Evolutionary conservation across 495 filamentous ascomycete genomes (phyloP).

Genomic region (Aspergillus indologenus): DNA sequence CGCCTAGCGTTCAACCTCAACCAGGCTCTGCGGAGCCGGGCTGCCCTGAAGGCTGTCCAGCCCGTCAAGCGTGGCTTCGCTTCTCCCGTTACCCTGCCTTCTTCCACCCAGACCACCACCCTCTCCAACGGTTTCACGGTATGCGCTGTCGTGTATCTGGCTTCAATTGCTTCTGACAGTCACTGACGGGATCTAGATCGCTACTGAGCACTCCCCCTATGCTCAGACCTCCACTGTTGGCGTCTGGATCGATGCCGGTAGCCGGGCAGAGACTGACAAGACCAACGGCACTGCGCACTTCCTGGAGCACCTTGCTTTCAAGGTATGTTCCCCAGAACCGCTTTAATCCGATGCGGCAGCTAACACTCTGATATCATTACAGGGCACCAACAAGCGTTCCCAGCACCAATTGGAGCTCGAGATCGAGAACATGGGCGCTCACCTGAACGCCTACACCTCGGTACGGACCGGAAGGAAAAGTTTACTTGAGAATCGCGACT

Average conservation of each 20-base stretch:
- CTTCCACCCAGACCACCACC: conserved; percentile 90
- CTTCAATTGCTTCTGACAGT: conserved; percentile 27
- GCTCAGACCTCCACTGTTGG: conserved; percentile 98
- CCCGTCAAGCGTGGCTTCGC: conserved; percentile 80
- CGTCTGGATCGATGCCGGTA: conserved; percentile 98
- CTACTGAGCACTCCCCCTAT: conserved; percentile 96
- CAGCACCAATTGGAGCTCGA: conserved; percentile 98
- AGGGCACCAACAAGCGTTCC: conserved; percentile 88
- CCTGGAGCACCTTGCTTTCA: conserved; percentile 99
- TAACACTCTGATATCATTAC: conserved; percentile 16
- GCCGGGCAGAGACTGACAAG: conserved; percentile 95
- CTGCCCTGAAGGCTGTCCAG: conserved; percentile 68
- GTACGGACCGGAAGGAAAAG: conserved; percentile 55
- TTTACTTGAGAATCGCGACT: conserved; percentile 14
- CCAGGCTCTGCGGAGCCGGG: conserved; percentile 78
- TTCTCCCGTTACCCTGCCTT: conserved; percentile 68
- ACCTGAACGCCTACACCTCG: conserved; percentile 99
- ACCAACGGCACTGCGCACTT: conserved; percentile 99
- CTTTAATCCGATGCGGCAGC: conserved; percentile 2
- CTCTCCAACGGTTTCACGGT: conserved; percentile 97
- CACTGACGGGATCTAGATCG: conserved; percentile 66
- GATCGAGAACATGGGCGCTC: conserved; percentile 99
- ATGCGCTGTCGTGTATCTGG: conserved; percentile 35
- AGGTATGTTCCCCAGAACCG: conserved; percentile 54
- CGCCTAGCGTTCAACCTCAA: conserved; percentile 86